Percentiles rank a stretch among this genome's conserved stretches.
Conservation (phyloP, 2,329 filamentous ascomycete genomes). For the Dothiorella sarmentorum region DNA sequence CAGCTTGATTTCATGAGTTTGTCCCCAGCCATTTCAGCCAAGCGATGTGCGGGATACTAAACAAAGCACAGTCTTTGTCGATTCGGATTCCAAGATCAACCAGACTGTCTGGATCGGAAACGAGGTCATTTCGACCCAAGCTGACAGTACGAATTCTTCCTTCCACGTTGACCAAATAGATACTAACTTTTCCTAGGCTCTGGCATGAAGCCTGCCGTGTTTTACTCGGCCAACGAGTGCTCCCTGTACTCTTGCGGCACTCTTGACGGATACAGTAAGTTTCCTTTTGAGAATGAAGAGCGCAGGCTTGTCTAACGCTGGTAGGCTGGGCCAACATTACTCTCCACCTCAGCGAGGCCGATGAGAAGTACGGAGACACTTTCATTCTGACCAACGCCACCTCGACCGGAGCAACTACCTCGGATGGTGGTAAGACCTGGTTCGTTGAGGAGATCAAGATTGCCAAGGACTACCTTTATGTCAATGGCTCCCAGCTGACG, state of each 20-base stretch:
- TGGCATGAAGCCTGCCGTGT: conserved; percentile 18
- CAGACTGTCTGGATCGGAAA: conserved; percentile 16
- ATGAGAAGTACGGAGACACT: conserved; percentile 14
- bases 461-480: conserved; percentile 16
- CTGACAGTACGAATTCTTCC: neutral
- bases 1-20: conserved; percentile 1
- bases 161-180: neutral
- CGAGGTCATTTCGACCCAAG: conserved; percentile 5
- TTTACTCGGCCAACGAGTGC: conserved; percentile 25
- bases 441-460: conserved; percentile 19
- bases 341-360: conserved; percentile 15
- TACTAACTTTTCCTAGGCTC: neutral
- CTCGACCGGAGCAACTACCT: conserved; percentile 8
- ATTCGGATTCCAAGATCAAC: conserved; percentile 1
- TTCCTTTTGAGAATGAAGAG: neutral
- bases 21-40: neutral
- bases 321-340: conserved; percentile 19
- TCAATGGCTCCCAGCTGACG: neutral
- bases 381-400: conserved; percentile 10
- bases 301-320: neutral
- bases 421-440: conserved; percentile 22
- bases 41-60: neutral
- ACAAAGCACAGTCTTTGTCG: neutral
- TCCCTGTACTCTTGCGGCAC: conserved; percentile 12
- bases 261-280: conserved; percentile 15